Conservation (phyloP, 2,329 filamentous ascomycete genomes). For the Aspergillus fumigatiaffinis region DNA sequence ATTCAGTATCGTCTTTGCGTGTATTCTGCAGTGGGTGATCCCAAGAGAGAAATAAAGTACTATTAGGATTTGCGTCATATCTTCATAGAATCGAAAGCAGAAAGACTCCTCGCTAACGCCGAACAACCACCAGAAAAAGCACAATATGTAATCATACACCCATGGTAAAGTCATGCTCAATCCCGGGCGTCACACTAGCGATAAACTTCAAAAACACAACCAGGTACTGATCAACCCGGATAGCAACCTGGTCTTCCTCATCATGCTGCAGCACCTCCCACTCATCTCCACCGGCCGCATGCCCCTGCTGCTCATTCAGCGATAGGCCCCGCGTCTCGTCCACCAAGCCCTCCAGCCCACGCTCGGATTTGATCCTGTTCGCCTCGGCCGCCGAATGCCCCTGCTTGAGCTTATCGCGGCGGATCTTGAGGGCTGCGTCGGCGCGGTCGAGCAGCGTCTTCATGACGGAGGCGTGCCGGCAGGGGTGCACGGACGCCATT, state of each 20-base stretch:
- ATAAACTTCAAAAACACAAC: constrained; percentile 62
- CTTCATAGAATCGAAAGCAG: not conserved
- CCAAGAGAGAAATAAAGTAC: no score
- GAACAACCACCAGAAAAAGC: not conserved
- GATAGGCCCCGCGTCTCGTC: constrained; percentile 67
- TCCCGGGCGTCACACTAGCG: constrained; percentile 88
- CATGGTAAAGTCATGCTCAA: constrained; percentile 98
- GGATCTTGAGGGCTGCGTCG: constrained; percentile 84
- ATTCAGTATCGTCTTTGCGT: no score
- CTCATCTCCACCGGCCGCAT: constrained; percentile 50
- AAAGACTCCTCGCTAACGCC: not conserved
- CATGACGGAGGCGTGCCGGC: constrained; percentile 97
- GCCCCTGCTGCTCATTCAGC: constrained; percentile 48
- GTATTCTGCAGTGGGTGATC: no score
- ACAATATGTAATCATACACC: constrained; percentile 59
- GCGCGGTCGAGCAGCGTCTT: constrained; percentile 94
- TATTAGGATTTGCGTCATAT: no score
- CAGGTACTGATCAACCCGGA: constrained; percentile 50
- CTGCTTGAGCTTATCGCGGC: constrained; percentile 73
- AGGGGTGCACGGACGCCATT: constrained; percentile 95
- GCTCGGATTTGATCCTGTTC: constrained; percentile 45
- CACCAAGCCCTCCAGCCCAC: constrained; percentile 79
- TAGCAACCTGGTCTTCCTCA: constrained; percentile 46
- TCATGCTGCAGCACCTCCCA: constrained; percentile 60
- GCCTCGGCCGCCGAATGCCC: constrained; percentile 46